phyloP scores from a whole-genome alignment of 2,329 filamentous ascomycete genomes.

The Leptographium wingfieldii region DNA sequence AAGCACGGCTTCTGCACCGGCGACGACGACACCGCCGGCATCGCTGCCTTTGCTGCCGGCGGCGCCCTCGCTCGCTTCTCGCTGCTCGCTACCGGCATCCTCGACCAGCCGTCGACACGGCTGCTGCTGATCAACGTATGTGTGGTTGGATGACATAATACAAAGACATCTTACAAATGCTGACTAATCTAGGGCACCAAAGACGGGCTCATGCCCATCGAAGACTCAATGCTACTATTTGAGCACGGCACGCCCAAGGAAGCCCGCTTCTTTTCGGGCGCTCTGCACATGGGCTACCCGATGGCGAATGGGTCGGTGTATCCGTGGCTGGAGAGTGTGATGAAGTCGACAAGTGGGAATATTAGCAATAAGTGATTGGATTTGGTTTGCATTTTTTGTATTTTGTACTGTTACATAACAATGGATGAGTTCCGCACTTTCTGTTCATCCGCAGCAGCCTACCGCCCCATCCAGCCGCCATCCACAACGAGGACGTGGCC shows the following conservation, averaged over 20 bases:
- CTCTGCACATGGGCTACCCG: constrained; percentile 58
- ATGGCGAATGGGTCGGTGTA: constrained; percentile 43
- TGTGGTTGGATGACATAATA: neutral
- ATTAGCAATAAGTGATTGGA: neutral
- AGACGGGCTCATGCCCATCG: constrained; percentile 55
- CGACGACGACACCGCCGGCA: constrained; percentile 28
- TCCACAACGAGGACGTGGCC: constrained; percentile 77
- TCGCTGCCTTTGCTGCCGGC: constrained; percentile 25
- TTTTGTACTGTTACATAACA: neutral
- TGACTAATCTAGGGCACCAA: constrained; percentile 35
- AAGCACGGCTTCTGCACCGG: constrained; percentile 46
- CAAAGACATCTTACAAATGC: too few relatives aligned
- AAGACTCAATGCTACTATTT: constrained; percentile 52
- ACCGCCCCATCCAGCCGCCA: constrained; percentile 88
- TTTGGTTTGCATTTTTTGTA: neutral
- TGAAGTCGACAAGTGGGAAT: constrained; percentile 18
- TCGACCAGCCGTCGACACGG: constrained; percentile 41
- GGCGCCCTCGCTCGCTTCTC: constrained; percentile 50
- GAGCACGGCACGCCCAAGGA: constrained; percentile 55
- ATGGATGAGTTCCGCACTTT: neutral
- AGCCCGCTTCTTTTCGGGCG: constrained; percentile 46
- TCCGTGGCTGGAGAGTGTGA: constrained; percentile 48
- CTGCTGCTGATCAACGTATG: constrained; percentile 49
- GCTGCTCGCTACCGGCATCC: constrained; percentile 44
- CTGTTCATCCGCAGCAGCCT: neutral